Base-by-base conservation (phyloP, 345 rosid genomes). In the Anacardium occidentale region DNA sequence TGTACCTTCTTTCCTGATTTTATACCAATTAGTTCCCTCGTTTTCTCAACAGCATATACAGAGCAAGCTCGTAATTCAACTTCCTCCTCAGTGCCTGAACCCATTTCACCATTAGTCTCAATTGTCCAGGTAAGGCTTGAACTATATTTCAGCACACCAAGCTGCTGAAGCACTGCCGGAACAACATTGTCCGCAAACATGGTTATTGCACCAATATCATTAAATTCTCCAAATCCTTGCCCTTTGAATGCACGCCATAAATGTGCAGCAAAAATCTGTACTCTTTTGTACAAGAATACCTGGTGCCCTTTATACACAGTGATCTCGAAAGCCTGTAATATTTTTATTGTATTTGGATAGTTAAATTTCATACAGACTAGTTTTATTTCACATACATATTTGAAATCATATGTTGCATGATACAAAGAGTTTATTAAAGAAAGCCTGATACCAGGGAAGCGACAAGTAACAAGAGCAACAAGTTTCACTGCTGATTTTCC, bases 201-300 rank as follows among this genome's bases (percentile, higher is more conserved):
- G 42, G 94, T 91, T 59, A 91, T 69, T 14, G 92, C 83, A 47
- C 82, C 78, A 75, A 91, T 80, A 64, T 89, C 97, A 37, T 71
- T 24, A 73, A 91, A 88, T 68, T 91, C 92, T 66, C 97, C 97
- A 77, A 81, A 86, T 58, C 90, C 80, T 72, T 84, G 78, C 37
- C 97, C 94, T 80, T 87, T 87, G 84, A 91, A 91, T 74, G 97
- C 92, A 34, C 97, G 94, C 85, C 86, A 85, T 68, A 91, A 75
- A 82, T 91, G 94, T 15, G 94, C 86, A 65, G 83, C 89, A 86
- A 89, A 87, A 71, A 89, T 91, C 83, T 91, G 97, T 73, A 92
- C 97, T 75, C 92, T 83, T 82, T 91, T 89, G 51, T 91, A 91
- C 77, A 89, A 82, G 79, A 89, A 91, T 59, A 91, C 83, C 74